Evolutionary conservation across 768 basidiomycete genomes (phyloP).

Genomic region (Hirschioporus abietinus): DNA sequence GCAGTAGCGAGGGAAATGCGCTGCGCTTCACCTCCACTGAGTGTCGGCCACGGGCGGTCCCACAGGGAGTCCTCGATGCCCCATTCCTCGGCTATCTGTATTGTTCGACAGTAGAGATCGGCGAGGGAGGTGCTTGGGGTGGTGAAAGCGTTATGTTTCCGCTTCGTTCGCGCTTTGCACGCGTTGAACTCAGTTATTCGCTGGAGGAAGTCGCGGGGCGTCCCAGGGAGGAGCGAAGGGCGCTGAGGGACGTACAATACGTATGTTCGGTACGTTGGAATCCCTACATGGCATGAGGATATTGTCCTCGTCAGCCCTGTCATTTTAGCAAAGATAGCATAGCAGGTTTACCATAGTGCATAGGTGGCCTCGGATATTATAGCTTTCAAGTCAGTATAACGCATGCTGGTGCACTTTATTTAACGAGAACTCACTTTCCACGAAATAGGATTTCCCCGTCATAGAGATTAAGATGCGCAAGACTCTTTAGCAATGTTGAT

Average conservation of each 20-base stretch:
- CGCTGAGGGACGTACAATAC: slow-evolving; percentile 88
- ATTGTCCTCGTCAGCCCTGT: no score
- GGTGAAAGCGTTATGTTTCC: slow-evolving; percentile 19
- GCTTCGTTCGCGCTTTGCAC: slow-evolving; percentile 26
- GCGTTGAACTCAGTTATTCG: slow-evolving; percentile 48
- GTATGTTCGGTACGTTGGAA: slow-evolving; percentile 71
- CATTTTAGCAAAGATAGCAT: no score
- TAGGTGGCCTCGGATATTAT: slow-evolving; percentile 37
- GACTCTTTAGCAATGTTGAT: slow-evolving; percentile 77
- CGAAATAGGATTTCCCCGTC: slow-evolving; percentile 56
- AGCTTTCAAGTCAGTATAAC: neutral
- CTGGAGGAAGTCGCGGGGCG: slow-evolving; percentile 67
- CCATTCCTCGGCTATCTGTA: slow-evolving; percentile 59
- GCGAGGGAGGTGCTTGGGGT: slow-evolving; percentile 13
- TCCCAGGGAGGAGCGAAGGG: slow-evolving; percentile 78
- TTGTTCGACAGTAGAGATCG: slow-evolving; percentile 28
- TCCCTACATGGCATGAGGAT: slow-evolving; percentile 35
- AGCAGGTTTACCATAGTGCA: slow-evolving; percentile 33
- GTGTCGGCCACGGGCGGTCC: slow-evolving; percentile 70
- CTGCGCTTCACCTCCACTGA: slow-evolving; percentile 87
- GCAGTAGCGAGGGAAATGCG: slow-evolving; percentile 76
- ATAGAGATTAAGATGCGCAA: slow-evolving; percentile 74
- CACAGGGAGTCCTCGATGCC: slow-evolving; percentile 64
- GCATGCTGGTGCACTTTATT: neutral
- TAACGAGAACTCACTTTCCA: slow-evolving; percentile 51